Base-by-base conservation (phyloP, 208 protist genomes). In the Acanthamoeba sp. region DNA sequence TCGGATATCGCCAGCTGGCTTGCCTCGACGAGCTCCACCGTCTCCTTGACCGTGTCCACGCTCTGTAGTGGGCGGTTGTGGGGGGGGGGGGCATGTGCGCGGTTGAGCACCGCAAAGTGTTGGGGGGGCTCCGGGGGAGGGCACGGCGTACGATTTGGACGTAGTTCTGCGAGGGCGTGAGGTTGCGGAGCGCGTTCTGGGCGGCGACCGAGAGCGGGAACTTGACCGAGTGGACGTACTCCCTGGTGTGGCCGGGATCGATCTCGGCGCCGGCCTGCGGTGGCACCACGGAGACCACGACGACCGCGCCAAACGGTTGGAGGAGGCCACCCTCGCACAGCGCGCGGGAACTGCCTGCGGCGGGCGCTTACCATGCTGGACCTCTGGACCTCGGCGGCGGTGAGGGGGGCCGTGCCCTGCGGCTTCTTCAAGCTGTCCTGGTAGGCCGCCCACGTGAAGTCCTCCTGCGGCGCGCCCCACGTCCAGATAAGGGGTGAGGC, bases 161-260 rank as follows among this genome's bases (percentile, higher is more conserved):
- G 45, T 36, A 85, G 76, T 85, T 85, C 20, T 48, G 38, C 45
- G 42, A 6, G 36, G 76, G 18, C 38, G 42, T 24, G n/a, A 59
- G 45, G 42, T 27, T 32, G n/a, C 32, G 34, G 9, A 85, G 32
- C 5, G 76, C 76, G 20, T 57, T 27, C 45, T 85, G 76, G 1
- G 76, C 76, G n/a, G 20, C 76, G 32, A 36, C 27, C 12, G 76
- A 85, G n/a, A 85, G 76, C 36, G 76, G 76, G 38, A 85, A 85
- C 76, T 85, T 48, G 76, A 85, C 76, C 1, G 76, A 85, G 76
- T 85, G 76, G 22, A 85, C 76, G 22, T 85, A 85, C 76, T 85
- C 76, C 76, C 45, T 85, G 36, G 42, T 85, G 42, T 59, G 45
- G 3, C 76, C 45, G n/a, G 76, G 76, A 55, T 48, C 76, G 32